phyloP scores from a whole-genome alignment of 2,329 filamentous ascomycete genomes.

The Tolypocladium sp. region DNA sequence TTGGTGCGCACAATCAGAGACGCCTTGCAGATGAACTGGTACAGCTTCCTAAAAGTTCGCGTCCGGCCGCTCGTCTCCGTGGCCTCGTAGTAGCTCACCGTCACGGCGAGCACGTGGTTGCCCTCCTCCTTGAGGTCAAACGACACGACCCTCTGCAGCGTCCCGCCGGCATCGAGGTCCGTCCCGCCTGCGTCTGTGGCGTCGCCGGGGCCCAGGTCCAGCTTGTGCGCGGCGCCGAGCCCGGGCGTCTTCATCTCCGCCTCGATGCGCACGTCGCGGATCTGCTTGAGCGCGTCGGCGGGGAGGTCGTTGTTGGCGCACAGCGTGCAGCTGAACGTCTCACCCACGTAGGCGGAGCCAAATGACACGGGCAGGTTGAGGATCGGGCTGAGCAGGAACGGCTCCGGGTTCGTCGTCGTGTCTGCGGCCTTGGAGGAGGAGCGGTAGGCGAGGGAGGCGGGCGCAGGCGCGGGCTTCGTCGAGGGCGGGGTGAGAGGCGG shows the following conservation, averaged over 20 bases:
- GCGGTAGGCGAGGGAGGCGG: conserved; percentile 67
- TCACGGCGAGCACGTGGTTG: conserved; percentile 86
- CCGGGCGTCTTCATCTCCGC: conserved; percentile 92
- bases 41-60: conserved; percentile 86
- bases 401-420: conserved; percentile 33
- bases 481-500: conserved; percentile 33
- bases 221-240: conserved; percentile 46
- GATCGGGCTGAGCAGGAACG: conserved; percentile 51
- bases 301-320: conserved; percentile 82
- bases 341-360: conserved; percentile 89
- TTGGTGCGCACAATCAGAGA: conserved; percentile 89
- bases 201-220: conserved; percentile 44
- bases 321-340: conserved; percentile 88
- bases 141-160: conserved; percentile 70
- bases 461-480: conserved; percentile 28
- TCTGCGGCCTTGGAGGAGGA: conserved; percentile 15
- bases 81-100: conserved; percentile 88
- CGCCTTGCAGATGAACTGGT: conserved; percentile 91
- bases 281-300: conserved; percentile 30
- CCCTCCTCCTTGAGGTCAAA: conserved; percentile 93
- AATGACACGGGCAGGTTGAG: conserved; percentile 86
- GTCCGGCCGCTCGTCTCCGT: conserved; percentile 60
- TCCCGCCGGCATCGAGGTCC: conserved; percentile 53
- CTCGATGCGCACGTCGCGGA: conserved; percentile 71
- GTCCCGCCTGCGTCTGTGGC: conserved; percentile 10